Percentiles rank a stretch among this genome's conserved stretches.
phyloP scores from a whole-genome alignment of 305 asterid genomes.

The Fraxinus albicans region DNA sequence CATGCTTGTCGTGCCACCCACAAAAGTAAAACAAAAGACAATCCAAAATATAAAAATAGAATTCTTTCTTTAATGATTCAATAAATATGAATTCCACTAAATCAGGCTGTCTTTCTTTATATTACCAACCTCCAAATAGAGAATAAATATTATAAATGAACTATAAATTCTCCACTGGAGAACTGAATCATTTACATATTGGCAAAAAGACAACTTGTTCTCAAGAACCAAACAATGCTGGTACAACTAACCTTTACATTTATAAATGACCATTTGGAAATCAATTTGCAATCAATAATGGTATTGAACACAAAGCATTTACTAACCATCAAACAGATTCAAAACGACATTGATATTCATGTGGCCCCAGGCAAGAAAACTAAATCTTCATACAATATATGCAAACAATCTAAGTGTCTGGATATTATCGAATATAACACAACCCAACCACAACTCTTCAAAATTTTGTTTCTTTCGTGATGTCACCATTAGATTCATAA shows the following conservation, averaged over 20 bases:
- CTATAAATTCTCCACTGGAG: background rate
- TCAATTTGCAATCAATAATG: background rate
- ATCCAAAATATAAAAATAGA: background rate
- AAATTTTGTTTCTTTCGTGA: background rate
- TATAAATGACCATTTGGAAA: background rate
- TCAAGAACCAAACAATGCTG: background rate
- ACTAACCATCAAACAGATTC: background rate
- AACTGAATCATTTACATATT: background rate
- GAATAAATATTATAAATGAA: background rate
- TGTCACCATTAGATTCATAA: background rate
- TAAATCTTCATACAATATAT: background rate
- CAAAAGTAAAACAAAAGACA: background rate
- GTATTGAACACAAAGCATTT: background rate
- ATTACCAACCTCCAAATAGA: background rate
- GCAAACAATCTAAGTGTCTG: background rate
- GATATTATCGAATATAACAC: background rate
- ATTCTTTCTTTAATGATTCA: background rate
- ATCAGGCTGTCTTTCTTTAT: background rate
- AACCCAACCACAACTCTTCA: background rate
- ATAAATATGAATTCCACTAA: background rate
- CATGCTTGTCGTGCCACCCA: background rate
- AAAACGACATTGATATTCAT: background rate
- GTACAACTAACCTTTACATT: background rate
- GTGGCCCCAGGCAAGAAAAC: background rate
- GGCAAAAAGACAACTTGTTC: background rate